Conservation (phyloP, 2,329 filamentous ascomycete species). For the Trichoderma atroviride region DNA sequence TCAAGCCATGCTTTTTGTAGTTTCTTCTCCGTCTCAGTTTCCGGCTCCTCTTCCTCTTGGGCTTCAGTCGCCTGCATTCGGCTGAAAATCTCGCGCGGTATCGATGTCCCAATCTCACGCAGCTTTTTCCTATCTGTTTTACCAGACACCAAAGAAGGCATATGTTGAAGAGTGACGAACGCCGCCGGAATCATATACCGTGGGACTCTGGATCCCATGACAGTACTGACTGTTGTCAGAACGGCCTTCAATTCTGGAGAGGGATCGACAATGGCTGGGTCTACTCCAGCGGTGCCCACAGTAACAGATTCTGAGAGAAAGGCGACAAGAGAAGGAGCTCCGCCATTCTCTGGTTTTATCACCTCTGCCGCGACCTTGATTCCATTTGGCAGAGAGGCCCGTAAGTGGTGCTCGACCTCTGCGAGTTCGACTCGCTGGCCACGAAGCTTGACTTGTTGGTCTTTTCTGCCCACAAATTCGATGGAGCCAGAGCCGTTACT, state of each 20-base stretch:
- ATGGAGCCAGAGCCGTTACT: constrained; percentile 57
- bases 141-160: constrained; percentile 52
- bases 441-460: constrained; percentile 68
- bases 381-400: constrained; percentile 46
- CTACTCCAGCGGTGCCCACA: constrained; percentile 23
- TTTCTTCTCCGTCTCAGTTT: constrained; percentile 44
- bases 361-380: constrained; percentile 53
- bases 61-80: constrained; percentile 32
- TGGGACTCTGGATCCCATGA: constrained; percentile 42
- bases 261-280: constrained; percentile 35
- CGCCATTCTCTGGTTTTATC: constrained; percentile 48
- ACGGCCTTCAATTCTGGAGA: constrained; percentile 39
- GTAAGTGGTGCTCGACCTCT: constrained; percentile 55
- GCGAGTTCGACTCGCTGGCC: constrained; percentile 67
- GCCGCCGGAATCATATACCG: constrained; percentile 54
- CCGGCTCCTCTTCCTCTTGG: constrained; percentile 39
- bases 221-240: constrained; percentile 38
- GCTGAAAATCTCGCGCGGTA: constrained; percentile 47
- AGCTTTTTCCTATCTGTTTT: constrained; percentile 54
- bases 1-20: constrained; percentile 44
- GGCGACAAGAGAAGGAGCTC: constrained; percentile 49
- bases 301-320: constrained; percentile 43
- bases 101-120: constrained; percentile 47
- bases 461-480: constrained; percentile 63
- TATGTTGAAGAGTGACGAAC: constrained; percentile 49